Conservation (phyloP, 768 basidiomycete genomes). For the Suillus paluster region DNA sequence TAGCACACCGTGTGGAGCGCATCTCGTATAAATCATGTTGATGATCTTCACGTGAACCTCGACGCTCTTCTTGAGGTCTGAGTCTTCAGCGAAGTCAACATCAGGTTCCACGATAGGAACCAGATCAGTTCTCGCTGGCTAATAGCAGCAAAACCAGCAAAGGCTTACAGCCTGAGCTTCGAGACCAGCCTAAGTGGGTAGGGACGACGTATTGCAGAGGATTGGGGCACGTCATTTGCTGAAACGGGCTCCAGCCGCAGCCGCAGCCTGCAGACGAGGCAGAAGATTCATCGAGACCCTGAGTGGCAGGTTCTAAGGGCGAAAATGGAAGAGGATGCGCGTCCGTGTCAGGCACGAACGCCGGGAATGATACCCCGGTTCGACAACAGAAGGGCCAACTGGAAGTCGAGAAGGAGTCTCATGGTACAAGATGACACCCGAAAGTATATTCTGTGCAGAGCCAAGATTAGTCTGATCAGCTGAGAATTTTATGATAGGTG, state of each 20-base stretch:
- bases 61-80: conserved; percentile 47
- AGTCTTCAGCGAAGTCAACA: conserved; percentile 53
- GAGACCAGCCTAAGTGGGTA: conserved; percentile 46
- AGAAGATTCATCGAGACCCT: conserved; percentile 54
- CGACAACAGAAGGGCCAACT: conserved; percentile 48
- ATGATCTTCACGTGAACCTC: conserved; percentile 53
- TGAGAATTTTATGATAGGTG: background rate
- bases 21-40: conserved; percentile 48
- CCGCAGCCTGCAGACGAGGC: conserved; percentile 45
- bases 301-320: conserved; percentile 49
- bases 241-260: conserved; percentile 51
- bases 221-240: conserved; percentile 57
- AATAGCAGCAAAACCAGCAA: conserved; percentile 51
- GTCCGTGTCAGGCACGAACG: conserved; percentile 55
- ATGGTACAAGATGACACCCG: conserved; percentile 54
- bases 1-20: conserved; percentile 50
- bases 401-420: conserved; percentile 55
- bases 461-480: conserved; percentile 4
- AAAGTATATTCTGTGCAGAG: conserved; percentile 46
- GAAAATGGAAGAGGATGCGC: conserved; percentile 49
- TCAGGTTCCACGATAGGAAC: conserved; percentile 61
- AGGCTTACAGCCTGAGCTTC: conserved; percentile 52
- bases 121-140: conserved; percentile 54
- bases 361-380: conserved; percentile 52
- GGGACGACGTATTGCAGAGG: conserved; percentile 45